Evolutionary conservation across 169 alveolate species (phyloP).

Genomic region (Eimeria falciformis): DNA sequence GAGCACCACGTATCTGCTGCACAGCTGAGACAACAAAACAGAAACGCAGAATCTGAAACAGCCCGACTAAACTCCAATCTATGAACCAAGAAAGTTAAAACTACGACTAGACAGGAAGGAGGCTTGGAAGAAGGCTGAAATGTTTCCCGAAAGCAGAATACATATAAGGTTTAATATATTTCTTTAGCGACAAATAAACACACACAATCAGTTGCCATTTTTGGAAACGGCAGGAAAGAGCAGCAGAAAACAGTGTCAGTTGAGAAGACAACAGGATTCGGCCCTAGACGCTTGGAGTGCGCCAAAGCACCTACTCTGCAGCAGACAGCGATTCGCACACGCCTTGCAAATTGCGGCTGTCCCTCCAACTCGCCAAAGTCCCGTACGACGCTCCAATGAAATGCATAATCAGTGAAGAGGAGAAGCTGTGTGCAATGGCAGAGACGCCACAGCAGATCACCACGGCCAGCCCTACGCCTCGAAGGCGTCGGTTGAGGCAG

Average conservation of each 20-base stretch:
- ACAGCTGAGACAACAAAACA: conserved; percentile 3
- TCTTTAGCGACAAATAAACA: no score
- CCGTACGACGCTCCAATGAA: not conserved
- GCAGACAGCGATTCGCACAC: conserved; percentile 4
- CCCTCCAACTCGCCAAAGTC: conserved; percentile 14
- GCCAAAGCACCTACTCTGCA: conserved; percentile 25
- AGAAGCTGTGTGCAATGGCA: not conserved
- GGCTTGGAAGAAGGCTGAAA: no score
- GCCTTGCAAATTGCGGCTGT: not conserved
- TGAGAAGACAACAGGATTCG: not conserved
- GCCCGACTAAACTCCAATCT: no score
- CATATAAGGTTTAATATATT: not conserved
- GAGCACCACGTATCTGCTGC: conserved; percentile 32
- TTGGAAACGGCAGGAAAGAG: not conserved
- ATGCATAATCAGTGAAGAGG: conserved; percentile 6
- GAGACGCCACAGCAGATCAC: not conserved
- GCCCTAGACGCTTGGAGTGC: not conserved
- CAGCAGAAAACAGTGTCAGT: not conserved
- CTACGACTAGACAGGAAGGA: no score
- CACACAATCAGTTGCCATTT: not conserved
- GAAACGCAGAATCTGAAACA: not conserved
- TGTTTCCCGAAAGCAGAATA: not conserved
- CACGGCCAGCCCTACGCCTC: conserved; percentile 44
- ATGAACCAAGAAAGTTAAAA: no score
- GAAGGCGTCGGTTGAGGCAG: conserved; percentile 19